phyloP scores from a whole-genome alignment of 2,329 filamentous ascomycete genomes.

The Moelleriella libera region DNA sequence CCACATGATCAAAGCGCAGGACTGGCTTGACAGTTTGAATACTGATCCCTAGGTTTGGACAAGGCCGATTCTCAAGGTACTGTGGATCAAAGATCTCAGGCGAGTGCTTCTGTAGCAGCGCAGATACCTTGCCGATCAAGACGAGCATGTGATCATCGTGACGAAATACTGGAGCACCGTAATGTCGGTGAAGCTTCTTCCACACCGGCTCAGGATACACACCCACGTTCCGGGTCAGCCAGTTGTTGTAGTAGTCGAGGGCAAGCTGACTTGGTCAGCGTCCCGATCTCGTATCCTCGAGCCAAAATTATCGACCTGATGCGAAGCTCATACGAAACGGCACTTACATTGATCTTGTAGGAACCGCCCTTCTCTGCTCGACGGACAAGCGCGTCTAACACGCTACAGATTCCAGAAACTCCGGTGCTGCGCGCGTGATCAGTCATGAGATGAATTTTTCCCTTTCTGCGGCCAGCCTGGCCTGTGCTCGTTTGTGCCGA shows the following conservation, averaged over 20 bases:
- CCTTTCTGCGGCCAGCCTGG: too few relatives aligned
- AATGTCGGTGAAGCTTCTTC: constrained; percentile 29
- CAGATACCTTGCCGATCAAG: not conserved
- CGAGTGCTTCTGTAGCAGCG: constrained; percentile 21
- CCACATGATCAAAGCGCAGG: not conserved
- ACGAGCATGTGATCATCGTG: constrained; percentile 49
- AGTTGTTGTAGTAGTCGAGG: constrained; percentile 53
- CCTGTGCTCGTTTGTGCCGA: too few relatives aligned
- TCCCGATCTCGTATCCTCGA: not conserved
- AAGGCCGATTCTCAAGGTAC: constrained; percentile 26
- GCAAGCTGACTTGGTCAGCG: constrained; percentile 16
- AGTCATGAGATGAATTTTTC: not conserved
- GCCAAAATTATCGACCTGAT: too few relatives aligned
- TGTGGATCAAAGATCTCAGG: constrained; percentile 26
- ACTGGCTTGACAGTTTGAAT: not conserved
- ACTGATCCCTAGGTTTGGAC: not conserved
- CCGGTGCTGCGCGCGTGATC: constrained; percentile 33
- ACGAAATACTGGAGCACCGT: constrained; percentile 38
- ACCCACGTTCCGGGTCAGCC: constrained; percentile 44
- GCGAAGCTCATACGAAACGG: too few relatives aligned
- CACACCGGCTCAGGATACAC: constrained; percentile 39
- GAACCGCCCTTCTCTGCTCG: constrained; percentile 50
- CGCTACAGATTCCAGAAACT: constrained; percentile 40
- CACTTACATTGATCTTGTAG: constrained; percentile 42
- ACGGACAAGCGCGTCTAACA: constrained; percentile 47